A percentile compares a stretch with the other conserved stretches of the same genome.
Conservation (phyloP, 352 stramenopile species). For the Globisporangium paroecandrum region DNA sequence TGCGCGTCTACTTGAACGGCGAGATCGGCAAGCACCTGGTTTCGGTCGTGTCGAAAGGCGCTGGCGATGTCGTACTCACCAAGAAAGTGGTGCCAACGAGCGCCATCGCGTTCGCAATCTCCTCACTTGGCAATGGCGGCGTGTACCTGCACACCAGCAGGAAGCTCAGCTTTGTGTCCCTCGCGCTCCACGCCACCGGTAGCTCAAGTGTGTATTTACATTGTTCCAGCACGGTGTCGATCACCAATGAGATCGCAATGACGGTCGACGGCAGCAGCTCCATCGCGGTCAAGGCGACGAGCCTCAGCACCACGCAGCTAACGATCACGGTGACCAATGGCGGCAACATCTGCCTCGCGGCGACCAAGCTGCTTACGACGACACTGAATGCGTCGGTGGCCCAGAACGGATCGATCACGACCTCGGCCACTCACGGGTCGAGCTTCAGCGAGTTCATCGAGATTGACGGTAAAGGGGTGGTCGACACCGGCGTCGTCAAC, state of each 20-base stretch:
- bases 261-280: neutral
- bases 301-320: neutral
- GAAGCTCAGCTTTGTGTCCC: neutral
- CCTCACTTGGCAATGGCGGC: neutral
- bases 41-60: slow-evolving; percentile 1
- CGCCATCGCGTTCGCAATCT: neutral
- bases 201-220: slow-evolving; percentile 2
- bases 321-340: neutral
- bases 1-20: slow-evolving; percentile 5
- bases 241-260: neutral
- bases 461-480: neutral
- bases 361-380: neutral
- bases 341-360: slow-evolving; percentile 1
- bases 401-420: slow-evolving; percentile 2
- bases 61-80: slow-evolving; percentile 8
- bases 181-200: neutral
- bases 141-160: neutral
- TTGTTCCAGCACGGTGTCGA: neutral
- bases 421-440: neutral
- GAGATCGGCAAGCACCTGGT: neutral
- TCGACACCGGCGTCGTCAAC: neutral
- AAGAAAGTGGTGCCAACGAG: neutral
- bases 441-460: neutral
- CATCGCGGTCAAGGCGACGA: neutral
- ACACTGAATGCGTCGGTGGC: neutral